phyloP scores from a whole-genome alignment of 2,329 filamentous ascomycete species.

The Penicillium sp. region DNA sequence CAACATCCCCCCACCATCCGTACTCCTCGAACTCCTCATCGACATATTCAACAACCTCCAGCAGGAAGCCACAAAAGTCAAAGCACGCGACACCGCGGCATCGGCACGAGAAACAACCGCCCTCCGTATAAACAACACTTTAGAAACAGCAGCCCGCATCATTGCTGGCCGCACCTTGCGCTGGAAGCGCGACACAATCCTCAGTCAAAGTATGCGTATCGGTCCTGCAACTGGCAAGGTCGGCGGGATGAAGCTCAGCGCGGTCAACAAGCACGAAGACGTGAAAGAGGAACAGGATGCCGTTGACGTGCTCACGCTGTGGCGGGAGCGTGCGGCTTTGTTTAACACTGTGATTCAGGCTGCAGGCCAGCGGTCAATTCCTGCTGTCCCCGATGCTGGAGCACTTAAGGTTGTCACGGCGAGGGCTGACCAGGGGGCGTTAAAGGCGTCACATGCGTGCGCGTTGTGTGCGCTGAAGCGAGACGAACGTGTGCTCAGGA shows the following conservation, averaged over 20 bases:
- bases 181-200: slow-evolving; percentile 84
- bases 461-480: slow-evolving; percentile 83
- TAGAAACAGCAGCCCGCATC: slow-evolving; percentile 67
- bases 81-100: slow-evolving; percentile 45
- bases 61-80: slow-evolving; percentile 62
- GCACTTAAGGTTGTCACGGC: slow-evolving; percentile 58
- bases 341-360: slow-evolving; percentile 61
- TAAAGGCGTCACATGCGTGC: slow-evolving; percentile 72
- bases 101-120: slow-evolving; percentile 17
- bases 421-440: slow-evolving; percentile 61
- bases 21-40: slow-evolving; percentile 75
- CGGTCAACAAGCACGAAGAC: slow-evolving; percentile 79
- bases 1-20: slow-evolving; percentile 83
- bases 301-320: slow-evolving; percentile 69
- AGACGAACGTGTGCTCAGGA: slow-evolving; percentile 74
- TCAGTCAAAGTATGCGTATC: slow-evolving; percentile 86
- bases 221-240: slow-evolving; percentile 67
- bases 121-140: slow-evolving; percentile 27
- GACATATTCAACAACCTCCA: slow-evolving; percentile 66
- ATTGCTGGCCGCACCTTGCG: slow-evolving; percentile 80
- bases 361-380: slow-evolving; percentile 50
- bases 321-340: slow-evolving; percentile 72
- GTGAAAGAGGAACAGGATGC: slow-evolving; percentile 81
- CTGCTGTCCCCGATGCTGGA: slow-evolving; percentile 61
- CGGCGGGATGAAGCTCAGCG: slow-evolving; percentile 86